These are phyloP conservation scores for Aspergillus olivimuriae DNA, from an alignment of 495 filamentous ascomycete genomes.

Conservation along the genomic window DNA sequence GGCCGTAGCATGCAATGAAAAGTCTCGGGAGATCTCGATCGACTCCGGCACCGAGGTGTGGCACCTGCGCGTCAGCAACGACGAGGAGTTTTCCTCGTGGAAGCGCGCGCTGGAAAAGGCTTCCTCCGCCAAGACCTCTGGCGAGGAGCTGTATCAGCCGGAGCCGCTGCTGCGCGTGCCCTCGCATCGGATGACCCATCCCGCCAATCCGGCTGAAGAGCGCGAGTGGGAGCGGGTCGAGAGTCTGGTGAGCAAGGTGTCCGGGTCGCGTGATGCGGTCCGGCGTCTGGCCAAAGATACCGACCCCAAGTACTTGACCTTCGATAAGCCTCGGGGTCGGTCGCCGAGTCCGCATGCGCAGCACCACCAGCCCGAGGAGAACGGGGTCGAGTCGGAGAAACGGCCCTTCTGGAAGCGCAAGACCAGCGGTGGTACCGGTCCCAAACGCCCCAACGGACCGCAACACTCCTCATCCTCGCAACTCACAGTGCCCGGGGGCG, in stretches of 20 bases:
- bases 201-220: constrained; percentile 53
- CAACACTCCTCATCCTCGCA: constrained; percentile 43
- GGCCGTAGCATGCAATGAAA: constrained; percentile 80
- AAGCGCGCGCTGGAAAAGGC: constrained; percentile 77
- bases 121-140: constrained; percentile 45
- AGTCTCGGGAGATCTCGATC: constrained; percentile 84
- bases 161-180: constrained; percentile 27
- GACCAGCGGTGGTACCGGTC: constrained; percentile 45
- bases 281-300: constrained; percentile 77
- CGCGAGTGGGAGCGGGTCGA: constrained; percentile 82
- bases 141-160: constrained; percentile 20
- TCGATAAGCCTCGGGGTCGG: constrained; percentile 26
- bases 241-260: constrained; percentile 69
- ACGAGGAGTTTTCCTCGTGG: constrained; percentile 83
- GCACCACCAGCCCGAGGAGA: constrained; percentile 13
- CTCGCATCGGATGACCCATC: constrained; percentile 19
- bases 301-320: constrained; percentile 53
- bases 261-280: constrained; percentile 83
- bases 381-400: constrained; percentile 23
- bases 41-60: constrained; percentile 96
- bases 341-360: constrained; percentile 38
- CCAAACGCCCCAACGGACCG: constrained; percentile 11
- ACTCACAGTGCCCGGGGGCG: constrained; percentile 43
- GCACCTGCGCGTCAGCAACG: constrained; percentile 82
- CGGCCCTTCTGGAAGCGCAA: constrained; percentile 89